Base-by-base conservation (phyloP, 2,329 filamentous ascomycete genomes). In the Pseudogymnoascus sp. region DNA sequence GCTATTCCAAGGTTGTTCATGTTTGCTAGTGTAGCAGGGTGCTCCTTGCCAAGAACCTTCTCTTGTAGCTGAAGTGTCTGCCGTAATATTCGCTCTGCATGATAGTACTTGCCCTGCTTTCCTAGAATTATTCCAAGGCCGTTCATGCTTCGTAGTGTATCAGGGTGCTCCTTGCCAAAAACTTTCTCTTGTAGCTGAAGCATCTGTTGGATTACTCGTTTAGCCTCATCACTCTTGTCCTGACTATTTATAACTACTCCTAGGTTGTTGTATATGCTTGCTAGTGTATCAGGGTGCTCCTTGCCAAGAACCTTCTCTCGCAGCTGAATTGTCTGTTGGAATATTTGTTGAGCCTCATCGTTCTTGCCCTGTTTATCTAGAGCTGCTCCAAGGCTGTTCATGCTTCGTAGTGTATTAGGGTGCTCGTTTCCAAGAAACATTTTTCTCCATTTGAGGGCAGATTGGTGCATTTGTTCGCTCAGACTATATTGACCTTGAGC, bases 61-160 rank as follows among this genome's bases (percentile, higher is more conserved):
- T 22, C 28, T 33, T 4, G 41, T n/a, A 20, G 12, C 6, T 30
- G n/a, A 16, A 59, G 16, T 4, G 22, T n/a, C 18, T 25, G 9
- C 6, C 8, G 14, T 6, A 6, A 6, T n/a, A 59, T 38, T 33
- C 2, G 4, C 18, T 22, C 12, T n/a, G n/a, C n/a, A n/a, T n/a
- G n/a, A n/a, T n/a, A n/a, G 18, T 18, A 18, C 18, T 18, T 18
- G 18, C 18, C 18, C 18, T 18, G 33, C 2, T 57, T 16, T 18
- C n/a, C 1, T 4, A 62, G 63, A 7, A 61, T 39, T 1, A n/a
- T 18, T 18, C 18, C 12, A n/a, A 69, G 58, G 20, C 63, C 66
- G 28, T 61, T 61, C 63, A 69, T 66, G 25, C 62, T 69, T 12
- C 11, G 59, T 20, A 70, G 61, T 5, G 69, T 71, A 18, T 66